Evolutionary conservation across 495 filamentous ascomycete species (phyloP).

Genomic region (Penicillium ucsense): DNA sequence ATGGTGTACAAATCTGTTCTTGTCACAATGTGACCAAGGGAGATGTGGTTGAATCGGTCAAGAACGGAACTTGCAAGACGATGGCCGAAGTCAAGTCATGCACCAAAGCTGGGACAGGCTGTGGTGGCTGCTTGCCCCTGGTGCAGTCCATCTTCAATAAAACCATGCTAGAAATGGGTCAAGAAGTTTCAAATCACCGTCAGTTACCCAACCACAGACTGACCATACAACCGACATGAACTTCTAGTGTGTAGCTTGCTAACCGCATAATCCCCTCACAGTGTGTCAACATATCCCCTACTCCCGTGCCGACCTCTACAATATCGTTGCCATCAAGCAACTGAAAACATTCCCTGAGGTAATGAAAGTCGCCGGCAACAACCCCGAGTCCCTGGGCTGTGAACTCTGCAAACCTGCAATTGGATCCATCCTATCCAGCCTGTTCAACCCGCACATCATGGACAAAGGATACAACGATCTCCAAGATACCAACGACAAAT

Average conservation of each 20-base stretch:
- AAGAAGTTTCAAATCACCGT: slow-evolving; percentile 80
- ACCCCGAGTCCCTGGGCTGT: slow-evolving; percentile 69
- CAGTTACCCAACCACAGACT: slow-evolving; percentile 7
- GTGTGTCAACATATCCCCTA: slow-evolving; percentile 82
- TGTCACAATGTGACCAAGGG: slow-evolving; percentile 95
- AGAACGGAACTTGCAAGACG: slow-evolving; percentile 74
- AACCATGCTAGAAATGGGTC: slow-evolving; percentile 81
- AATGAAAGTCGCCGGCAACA: slow-evolving; percentile 73
- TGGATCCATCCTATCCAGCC: slow-evolving; percentile 72
- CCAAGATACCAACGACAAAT: slow-evolving; percentile 91
- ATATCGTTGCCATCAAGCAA: slow-evolving; percentile 78
- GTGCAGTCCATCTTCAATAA: slow-evolving; percentile 90
- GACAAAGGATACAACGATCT: slow-evolving; percentile 63
- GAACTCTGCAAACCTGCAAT: slow-evolving; percentile 87
- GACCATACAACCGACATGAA: too few species aligned
- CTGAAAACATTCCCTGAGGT: slow-evolving; percentile 68
- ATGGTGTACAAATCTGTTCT: slow-evolving; percentile 87
- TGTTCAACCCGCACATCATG: slow-evolving; percentile 86
- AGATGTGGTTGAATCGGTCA: slow-evolving; percentile 64
- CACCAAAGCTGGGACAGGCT: slow-evolving; percentile 92
- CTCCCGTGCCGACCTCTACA: slow-evolving; percentile 81
- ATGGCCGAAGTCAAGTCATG: slow-evolving; percentile 85
- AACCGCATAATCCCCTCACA: neutral
- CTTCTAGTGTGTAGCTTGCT: too few species aligned
- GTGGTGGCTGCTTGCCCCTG: slow-evolving; percentile 89